phyloP scores from a whole-genome alignment of 768 basidiomycete genomes.

The Filobasidium floriforme region DNA sequence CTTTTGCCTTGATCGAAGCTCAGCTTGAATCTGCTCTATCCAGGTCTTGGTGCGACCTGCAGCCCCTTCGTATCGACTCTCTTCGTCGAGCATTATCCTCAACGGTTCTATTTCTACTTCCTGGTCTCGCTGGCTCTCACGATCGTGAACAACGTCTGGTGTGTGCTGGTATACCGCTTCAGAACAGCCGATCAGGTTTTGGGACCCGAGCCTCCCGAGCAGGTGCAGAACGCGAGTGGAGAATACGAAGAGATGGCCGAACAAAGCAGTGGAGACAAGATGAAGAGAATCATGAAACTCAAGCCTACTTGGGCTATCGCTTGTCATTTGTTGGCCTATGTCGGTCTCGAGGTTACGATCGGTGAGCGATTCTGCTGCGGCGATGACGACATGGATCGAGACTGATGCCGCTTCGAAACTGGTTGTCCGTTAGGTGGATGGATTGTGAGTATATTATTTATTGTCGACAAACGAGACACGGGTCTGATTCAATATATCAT shows the following conservation, averaged over 20 bases:
- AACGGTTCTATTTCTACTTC: constrained; percentile 55
- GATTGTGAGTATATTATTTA: constrained; percentile 8
- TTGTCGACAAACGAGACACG: too few relatives aligned
- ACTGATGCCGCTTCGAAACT: background rate
- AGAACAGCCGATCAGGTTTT: constrained; percentile 61
- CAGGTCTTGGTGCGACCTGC: constrained; percentile 50
- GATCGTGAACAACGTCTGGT: constrained; percentile 51
- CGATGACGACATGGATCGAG: background rate
- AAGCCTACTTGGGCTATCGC: constrained; percentile 30
- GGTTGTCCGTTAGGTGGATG: background rate
- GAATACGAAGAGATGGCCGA: background rate
- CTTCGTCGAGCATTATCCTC: constrained; percentile 48
- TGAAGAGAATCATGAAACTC: constrained; percentile 33
- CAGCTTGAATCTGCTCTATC: background rate
- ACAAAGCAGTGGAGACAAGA: constrained; percentile 23
- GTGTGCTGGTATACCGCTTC: constrained; percentile 58
- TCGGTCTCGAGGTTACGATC: constrained; percentile 43
- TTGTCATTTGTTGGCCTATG: constrained; percentile 43
- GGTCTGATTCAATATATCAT: background rate
- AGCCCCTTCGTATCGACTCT: constrained; percentile 77
- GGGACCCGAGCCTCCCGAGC: constrained; percentile 20
- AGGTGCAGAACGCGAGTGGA: background rate
- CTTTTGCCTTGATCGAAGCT: background rate
- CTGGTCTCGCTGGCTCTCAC: constrained; percentile 63
- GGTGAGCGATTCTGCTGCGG: constrained; percentile 5